Percentiles rank a stretch among this genome's conserved stretches.
Evolutionary conservation across 1,284 basidiomycete genomes (phyloP).

Genomic region (Ceratobasidium sp.): DNA sequence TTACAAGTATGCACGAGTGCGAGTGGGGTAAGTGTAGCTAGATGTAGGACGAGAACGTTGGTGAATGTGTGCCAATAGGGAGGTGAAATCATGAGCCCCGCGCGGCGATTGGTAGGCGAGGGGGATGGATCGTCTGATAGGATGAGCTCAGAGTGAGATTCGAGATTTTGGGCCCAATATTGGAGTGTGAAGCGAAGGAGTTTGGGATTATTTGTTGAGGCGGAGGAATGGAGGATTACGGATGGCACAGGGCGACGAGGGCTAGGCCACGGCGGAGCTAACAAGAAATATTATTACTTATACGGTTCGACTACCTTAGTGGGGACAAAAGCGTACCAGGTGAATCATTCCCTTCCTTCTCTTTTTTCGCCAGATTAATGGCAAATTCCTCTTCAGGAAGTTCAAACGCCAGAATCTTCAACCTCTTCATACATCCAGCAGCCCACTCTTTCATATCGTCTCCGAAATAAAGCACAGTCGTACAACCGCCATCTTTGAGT

Average conservation of each 20-base stretch:
- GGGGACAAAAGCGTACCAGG: background rate
- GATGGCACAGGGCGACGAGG: background rate
- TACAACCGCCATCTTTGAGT: slow-evolving; percentile 10
- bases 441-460: background rate
- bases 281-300: too few relatives aligned
- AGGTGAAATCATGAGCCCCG: background rate
- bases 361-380: background rate
- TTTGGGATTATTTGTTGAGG: background rate
- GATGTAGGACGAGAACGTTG: slow-evolving; percentile 3
- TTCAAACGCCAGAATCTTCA: background rate
- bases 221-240: slow-evolving; percentile 5
- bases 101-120: background rate
- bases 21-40: background rate
- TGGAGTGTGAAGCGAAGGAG: slow-evolving; percentile 21
- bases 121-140: background rate
- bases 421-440: too few relatives aligned
- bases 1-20: background rate
- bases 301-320: too few relatives aligned
- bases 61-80: slow-evolving; percentile 8
- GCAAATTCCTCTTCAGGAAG: slow-evolving; percentile 3
- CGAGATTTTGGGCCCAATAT: background rate
- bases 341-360: background rate
- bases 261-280: too few relatives aligned
- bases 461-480: background rate
- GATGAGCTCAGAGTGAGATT: too few relatives aligned